A percentile compares a stretch with the other conserved stretches of the same genome.
These are phyloP conservation scores for Fusarium anguioides DNA, from an alignment of 2,329 filamentous ascomycete species.

Conservation along the genomic window DNA sequence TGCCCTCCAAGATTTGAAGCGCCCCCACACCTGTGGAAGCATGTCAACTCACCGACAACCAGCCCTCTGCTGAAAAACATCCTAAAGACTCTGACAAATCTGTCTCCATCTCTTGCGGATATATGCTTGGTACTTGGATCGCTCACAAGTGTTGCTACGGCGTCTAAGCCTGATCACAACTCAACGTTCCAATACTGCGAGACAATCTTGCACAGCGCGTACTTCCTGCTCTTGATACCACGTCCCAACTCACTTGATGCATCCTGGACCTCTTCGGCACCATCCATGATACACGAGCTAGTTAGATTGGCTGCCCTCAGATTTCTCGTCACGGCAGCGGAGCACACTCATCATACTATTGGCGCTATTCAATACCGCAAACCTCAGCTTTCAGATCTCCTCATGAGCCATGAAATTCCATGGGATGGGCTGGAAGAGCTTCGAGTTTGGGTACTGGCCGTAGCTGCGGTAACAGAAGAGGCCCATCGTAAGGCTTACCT, in stretches of 20 bases:
- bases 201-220: background rate
- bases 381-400: background rate
- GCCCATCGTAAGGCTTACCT: background rate
- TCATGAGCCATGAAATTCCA: background rate
- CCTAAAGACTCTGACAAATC: background rate
- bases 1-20: background rate
- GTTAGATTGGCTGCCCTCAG: slow-evolving; percentile 1
- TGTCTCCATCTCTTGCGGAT: background rate
- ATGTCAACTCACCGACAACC: background rate
- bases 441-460: background rate
- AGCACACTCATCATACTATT: slow-evolving; percentile 3
- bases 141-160: background rate
- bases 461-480: background rate
- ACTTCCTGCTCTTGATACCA: background rate
- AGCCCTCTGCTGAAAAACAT: background rate
- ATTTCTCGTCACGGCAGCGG: background rate
- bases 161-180: background rate
- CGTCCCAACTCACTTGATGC: background rate
- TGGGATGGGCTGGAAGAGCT: background rate
- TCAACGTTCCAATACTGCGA: background rate
- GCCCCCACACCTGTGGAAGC: background rate
- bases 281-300: background rate
- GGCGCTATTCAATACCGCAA: background rate
- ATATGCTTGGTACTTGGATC: background rate
- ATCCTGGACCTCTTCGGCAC: background rate